These are phyloP conservation scores for Penicillium frequentans DNA, from an alignment of 2,329 filamentous ascomycete genomes.

Conservation along the genomic window DNA sequence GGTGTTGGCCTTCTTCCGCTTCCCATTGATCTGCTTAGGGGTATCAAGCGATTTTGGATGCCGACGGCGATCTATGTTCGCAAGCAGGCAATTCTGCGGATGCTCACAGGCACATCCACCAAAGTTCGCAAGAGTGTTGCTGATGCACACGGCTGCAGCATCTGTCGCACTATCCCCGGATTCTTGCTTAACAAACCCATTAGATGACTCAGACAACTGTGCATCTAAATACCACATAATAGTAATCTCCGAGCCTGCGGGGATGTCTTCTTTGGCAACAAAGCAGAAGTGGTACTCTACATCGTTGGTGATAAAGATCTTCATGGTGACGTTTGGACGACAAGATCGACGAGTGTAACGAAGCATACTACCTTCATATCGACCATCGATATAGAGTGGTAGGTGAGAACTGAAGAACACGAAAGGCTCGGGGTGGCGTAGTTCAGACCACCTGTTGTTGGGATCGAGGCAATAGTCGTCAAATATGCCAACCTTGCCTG, in stretches of 20 bases:
- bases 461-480: constrained; percentile 68
- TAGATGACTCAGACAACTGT: constrained; percentile 37
- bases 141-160: constrained; percentile 45
- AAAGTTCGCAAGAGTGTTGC: constrained; percentile 50
- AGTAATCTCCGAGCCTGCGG: constrained; percentile 52
- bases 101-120: constrained; percentile 50
- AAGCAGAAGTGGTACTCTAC: constrained; percentile 92
- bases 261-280: constrained; percentile 75
- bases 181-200: constrained; percentile 44
- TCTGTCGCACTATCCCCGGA: constrained; percentile 41
- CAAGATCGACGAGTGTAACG: constrained; percentile 93
- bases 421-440: constrained; percentile 63
- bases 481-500: constrained; percentile 72
- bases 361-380: constrained; percentile 79
- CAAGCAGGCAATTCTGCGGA: constrained; percentile 40
- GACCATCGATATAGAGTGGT: constrained; percentile 89
- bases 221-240: constrained; percentile 50
- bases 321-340: constrained; percentile 81
- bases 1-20: constrained; percentile 49
- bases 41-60: constrained; percentile 34
- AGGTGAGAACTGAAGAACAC: constrained; percentile 86
- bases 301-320: constrained; percentile 76
- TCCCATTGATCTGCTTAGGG: constrained; percentile 45
- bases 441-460: constrained; percentile 67
- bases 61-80: constrained; percentile 45